phyloP scores from a whole-genome alignment of 2,329 filamentous ascomycete genomes.

The Xylariaceae sp. region DNA sequence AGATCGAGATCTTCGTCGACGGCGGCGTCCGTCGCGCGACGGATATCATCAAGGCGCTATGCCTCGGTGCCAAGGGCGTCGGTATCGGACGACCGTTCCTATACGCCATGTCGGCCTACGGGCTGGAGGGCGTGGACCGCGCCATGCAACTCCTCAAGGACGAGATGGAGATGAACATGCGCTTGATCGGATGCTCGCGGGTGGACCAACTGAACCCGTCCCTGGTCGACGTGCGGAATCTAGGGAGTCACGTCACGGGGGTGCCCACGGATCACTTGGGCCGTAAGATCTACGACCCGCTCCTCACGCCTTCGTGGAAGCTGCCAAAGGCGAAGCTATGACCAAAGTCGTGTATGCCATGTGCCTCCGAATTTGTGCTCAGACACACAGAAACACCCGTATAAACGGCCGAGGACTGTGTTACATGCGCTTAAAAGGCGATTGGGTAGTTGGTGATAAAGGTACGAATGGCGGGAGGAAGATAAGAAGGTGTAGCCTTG shows the following conservation, averaged over 20 bases:
- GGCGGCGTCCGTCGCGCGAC: slow-evolving; percentile 88
- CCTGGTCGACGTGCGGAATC: slow-evolving; percentile 75
- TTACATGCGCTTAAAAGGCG: no score
- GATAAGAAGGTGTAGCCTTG: no score
- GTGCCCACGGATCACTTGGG: slow-evolving; percentile 54
- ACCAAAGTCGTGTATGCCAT: slow-evolving; percentile 8
- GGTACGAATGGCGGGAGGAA: no score
- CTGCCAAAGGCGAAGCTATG: slow-evolving; percentile 53
- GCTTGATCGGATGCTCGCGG: slow-evolving; percentile 78
- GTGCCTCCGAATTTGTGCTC: no score
- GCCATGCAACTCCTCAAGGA: slow-evolving; percentile 93
- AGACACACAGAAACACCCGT: no score
- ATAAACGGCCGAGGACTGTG: no score
- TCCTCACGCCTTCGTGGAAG: slow-evolving; percentile 55
- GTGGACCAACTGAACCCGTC: slow-evolving; percentile 79
- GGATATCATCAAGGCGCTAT: slow-evolving; percentile 94
- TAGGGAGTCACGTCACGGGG: slow-evolving; percentile 57
- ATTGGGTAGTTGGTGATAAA: no score
- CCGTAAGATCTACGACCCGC: slow-evolving; percentile 54
- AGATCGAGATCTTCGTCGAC: slow-evolving; percentile 87
- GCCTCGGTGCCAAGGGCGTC: slow-evolving; percentile 87
- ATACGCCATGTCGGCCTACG: slow-evolving; percentile 94
- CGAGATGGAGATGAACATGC: slow-evolving; percentile 99
- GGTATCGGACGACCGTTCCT: slow-evolving; percentile 94
- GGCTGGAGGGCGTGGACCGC: slow-evolving; percentile 80